Conservation (phyloP, 2,329 filamentous ascomycete genomes). For the Hypoxylon sp. region DNA sequence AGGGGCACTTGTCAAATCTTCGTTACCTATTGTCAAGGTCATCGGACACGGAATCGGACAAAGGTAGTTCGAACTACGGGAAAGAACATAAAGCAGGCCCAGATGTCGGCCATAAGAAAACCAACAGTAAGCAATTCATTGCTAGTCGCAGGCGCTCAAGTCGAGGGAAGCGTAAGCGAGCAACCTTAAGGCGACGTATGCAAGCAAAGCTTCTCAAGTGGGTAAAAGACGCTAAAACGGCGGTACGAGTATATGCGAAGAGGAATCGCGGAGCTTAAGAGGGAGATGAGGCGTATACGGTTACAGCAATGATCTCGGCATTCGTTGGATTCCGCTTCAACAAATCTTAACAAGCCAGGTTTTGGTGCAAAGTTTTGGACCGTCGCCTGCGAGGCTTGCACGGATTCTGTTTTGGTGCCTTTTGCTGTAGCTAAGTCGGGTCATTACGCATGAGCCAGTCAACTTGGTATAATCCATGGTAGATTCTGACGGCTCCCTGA, state of each 20-base stretch:
- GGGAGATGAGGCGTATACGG: conserved; percentile 22
- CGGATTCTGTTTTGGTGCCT: conserved; percentile 41
- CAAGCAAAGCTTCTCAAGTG: conserved; percentile 46
- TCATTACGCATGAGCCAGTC: conserved; percentile 38
- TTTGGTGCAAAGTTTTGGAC: conserved; percentile 40
- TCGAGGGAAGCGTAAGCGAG: conserved; percentile 22
- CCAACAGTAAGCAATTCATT: conserved; percentile 26
- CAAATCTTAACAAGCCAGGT: conserved; percentile 39
- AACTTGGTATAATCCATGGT: conserved; percentile 49
- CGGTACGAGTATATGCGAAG: conserved; percentile 39
- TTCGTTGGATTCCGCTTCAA: conserved; percentile 46
- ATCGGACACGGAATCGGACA: conserved; percentile 12
- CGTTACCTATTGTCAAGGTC: conserved; percentile 40
- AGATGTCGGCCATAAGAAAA: conserved; percentile 22
- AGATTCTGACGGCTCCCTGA: conserved; percentile 40
- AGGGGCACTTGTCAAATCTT: conserved; percentile 46
- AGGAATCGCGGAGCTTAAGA: conserved; percentile 31
- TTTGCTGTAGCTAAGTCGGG: conserved; percentile 38
- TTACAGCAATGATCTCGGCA: conserved; percentile 35
- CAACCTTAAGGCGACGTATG: conserved; percentile 43
- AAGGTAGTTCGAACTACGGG: neutral
- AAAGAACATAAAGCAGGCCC: conserved; percentile 12
- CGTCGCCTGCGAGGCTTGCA: conserved; percentile 31
- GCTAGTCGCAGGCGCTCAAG: conserved; percentile 18
- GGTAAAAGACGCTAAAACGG: conserved; percentile 45